Evolutionary conservation across 2,329 filamentous ascomycete genomes (phyloP).

Genomic region (Orbilia quercus): DNA sequence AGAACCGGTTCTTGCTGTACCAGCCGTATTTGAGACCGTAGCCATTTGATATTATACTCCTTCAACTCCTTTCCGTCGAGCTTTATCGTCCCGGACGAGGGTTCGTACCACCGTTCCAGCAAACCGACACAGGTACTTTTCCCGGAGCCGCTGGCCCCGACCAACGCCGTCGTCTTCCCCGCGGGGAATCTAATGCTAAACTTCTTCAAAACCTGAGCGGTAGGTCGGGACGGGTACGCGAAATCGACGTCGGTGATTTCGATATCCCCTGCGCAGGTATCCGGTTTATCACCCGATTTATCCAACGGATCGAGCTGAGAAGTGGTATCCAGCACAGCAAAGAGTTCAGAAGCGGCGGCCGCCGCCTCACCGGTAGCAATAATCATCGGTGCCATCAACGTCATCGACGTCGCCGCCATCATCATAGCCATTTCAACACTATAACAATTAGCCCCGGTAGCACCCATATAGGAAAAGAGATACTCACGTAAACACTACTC

Average conservation of each 20-base stretch:
- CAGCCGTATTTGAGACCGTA: constrained; percentile 70
- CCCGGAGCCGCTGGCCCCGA: constrained; percentile 77
- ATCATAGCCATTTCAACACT: constrained; percentile 66
- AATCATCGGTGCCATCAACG: constrained; percentile 69
- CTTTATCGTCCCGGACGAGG: constrained; percentile 66
- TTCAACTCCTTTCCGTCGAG: constrained; percentile 69
- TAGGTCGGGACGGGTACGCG: constrained; percentile 71
- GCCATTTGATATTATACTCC: constrained; percentile 73
- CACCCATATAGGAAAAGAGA: neutral
- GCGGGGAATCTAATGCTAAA: constrained; percentile 61
- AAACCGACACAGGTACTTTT: constrained; percentile 80
- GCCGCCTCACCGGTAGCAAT: constrained; percentile 69
- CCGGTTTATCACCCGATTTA: constrained; percentile 62
- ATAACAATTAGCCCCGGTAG: constrained; percentile 4
- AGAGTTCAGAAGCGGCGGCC: constrained; percentile 66
- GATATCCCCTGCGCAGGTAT: constrained; percentile 67
- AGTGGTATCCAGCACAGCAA: constrained; percentile 66
- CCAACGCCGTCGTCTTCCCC: constrained; percentile 72
- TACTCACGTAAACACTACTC: constrained; percentile 66
- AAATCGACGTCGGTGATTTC: constrained; percentile 75
- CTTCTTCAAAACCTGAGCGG: constrained; percentile 44
- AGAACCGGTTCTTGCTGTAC: constrained; percentile 77
- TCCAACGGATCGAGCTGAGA: constrained; percentile 65
- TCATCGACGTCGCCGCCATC: constrained; percentile 65
- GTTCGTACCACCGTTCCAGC: constrained; percentile 77